phyloP scores from a whole-genome alignment of 2,329 filamentous ascomycete species.

The Colletotrichum destructivum region DNA sequence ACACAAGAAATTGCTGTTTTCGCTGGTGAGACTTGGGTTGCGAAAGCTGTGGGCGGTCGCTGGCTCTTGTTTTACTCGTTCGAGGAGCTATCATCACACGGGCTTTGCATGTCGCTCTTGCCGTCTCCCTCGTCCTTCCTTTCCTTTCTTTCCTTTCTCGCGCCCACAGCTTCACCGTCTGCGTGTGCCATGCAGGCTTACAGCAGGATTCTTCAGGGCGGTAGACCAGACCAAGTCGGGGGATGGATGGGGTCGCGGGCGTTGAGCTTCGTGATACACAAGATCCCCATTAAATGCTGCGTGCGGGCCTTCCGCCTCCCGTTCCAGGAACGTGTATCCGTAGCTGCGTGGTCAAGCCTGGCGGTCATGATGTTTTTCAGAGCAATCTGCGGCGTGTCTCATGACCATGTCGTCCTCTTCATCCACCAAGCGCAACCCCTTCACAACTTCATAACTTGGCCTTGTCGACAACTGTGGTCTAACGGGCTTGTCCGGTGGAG shows the following conservation, averaged over 20 bases:
- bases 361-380: not conserved
- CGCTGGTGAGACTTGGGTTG: not conserved
- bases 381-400: not conserved
- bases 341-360: slow-evolving; percentile 8
- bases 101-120: not conserved
- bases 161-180: no score
- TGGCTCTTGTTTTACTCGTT: slow-evolving; percentile 11
- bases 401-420: not conserved
- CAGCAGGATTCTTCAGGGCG: not conserved
- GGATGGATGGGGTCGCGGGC: no score
- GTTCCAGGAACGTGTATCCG: slow-evolving; percentile 1
- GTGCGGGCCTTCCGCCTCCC: not conserved
- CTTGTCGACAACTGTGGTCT: not conserved
- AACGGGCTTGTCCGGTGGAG: not conserved
- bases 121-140: no score
- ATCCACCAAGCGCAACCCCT: slow-evolving; percentile 23
- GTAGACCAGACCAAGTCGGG: no score
- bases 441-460: not conserved
- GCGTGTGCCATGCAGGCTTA: not conserved
- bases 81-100: not conserved
- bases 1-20: not conserved
- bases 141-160: no score
- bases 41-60: slow-evolving; percentile 14
- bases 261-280: not conserved
- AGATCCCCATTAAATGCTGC: not conserved